Base-by-base conservation (phyloP, 179 eudicot species). In the Silene noctiflora region DNA sequence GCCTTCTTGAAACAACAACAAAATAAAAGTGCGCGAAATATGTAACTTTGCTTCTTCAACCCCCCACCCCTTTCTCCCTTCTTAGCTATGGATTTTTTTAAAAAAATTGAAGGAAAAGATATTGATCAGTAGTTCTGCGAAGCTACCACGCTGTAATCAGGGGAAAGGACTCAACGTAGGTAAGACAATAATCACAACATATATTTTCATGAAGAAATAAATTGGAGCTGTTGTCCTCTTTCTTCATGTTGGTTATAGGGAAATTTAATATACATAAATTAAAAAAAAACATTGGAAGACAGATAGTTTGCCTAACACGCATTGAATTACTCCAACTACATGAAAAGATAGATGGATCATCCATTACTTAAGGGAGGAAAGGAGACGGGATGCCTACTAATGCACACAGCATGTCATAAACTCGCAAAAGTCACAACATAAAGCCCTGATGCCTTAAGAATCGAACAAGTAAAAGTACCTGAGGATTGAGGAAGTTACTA, bases 401-500 rank as follows among this genome's bases (percentile, higher is more conserved):
- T 39, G 31, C 33, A 58, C 33, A 58, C 25, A 64, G 17, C 29
- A 3, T 61, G 27, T 12, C 58, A 51, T 16, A 51, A 2, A 12
- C n/a, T 25, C 64, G 61, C 9, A 35, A 8, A 5, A 55, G 35
- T 29, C 69, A 6, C 25, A 62, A 55, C 46, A 76, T 9, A 51
- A 48, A 22, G 72, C 71, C 22, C 17, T 21, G 73, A 25, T 19
- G 62, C 60, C 55, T 16, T 24, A 76, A 31, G 48, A 56, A 68
- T 16, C 27, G 31, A 39, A 6, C 25, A 61, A 17, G 21, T 63
- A 56, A 46, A 7, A 60, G 77, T 78, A 93, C 99, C 96, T 95
- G 96, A 67, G 99, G 99, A 81, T 92, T 93, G 73, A 95, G 84
- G 82, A 92, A 92, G 86, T 93, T 95, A 80, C 96, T 91, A 21